Conservation (phyloP, 345 rosid species). For the Punica granatum region DNA sequence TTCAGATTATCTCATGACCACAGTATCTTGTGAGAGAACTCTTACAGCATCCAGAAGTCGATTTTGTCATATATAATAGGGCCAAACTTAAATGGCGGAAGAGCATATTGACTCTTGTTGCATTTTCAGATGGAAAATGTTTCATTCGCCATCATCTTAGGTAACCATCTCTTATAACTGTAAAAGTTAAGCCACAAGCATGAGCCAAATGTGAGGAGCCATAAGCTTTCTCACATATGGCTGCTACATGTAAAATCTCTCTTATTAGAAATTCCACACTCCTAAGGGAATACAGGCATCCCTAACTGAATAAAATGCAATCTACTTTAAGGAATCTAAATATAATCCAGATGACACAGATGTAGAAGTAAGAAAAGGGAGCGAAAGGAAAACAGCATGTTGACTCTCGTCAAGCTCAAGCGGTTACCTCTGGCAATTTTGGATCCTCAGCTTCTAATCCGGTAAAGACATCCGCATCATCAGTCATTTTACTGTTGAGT, state of each 20-base stretch:
- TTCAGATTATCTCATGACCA: background rate
- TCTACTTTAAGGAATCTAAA: background rate
- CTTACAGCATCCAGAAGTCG: background rate
- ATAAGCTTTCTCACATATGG: background rate
- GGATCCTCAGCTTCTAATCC: constrained; percentile 24
- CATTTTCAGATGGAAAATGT: background rate
- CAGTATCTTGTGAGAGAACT: background rate
- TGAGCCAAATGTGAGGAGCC: background rate
- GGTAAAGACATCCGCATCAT: constrained; percentile 19
- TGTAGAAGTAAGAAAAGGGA: background rate
- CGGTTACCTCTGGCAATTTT: constrained; percentile 45
- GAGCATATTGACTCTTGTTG: background rate
- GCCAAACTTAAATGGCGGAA: background rate
- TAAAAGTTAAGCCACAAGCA: too few species aligned
- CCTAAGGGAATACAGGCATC: background rate
- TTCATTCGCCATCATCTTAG: background rate
- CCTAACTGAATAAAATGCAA: background rate
- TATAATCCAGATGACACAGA: background rate
- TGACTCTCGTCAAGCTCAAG: constrained; percentile 33
- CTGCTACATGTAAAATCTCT: background rate
- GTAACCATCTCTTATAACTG: too few species aligned
- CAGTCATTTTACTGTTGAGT: constrained; percentile 15
- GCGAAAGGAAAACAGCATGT: constrained; percentile 10
- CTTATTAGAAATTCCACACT: background rate
- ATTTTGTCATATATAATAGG: background rate